Evolutionary conservation across 257 asterid genomes (phyloP), one percentile per base, ranked within the genome.

Genomic region (Verbena officinalis): DNA sequence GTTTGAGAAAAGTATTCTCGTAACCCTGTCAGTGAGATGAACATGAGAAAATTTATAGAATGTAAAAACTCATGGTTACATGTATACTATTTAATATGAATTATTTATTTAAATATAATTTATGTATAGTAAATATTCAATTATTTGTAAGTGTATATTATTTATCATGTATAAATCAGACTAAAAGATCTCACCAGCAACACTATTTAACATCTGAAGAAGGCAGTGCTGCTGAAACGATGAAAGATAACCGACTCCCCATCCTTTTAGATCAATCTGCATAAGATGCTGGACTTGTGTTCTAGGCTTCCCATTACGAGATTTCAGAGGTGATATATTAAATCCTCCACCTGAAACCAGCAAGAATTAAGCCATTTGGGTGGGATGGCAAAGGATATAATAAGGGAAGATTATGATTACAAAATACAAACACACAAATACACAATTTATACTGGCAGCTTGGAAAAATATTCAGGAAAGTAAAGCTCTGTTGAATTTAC

Each of bases 241-340:
- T 40, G 98, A 65, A 68, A 88, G 38, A 77, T 88, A 90, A 59
- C 95, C 93, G 55, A 90, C 95, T 72, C 93, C 96, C 98, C 99
- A 90, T 62, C 98, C 98, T 79, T 89, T 89, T 57, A 89, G 77
- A 81, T 92, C 97, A 70, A 89, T 87, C 75, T 92, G 98, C 93
- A 89, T 89, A 75, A 92, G 98, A 87, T 92, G 96, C 82, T 92
- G 98, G 55, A 92, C 96, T 81, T 88, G 97, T 69, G 98, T 82
- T 77, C 97, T 80, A 31, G 98, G 96, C 75, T 71, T 87, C 57
- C 98, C 98, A 59, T 92, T 69, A 62, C 73, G 85, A 20, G 98
- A 81, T 81, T 81, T 89, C 76, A 92, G 61, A 48, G 97, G 86
- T 59, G 98, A 85, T 80, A 92, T 92, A 79, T 89, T 92, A 75